Evolutionary conservation across 2,329 filamentous ascomycete species (phyloP), one percentile per base, ranked within the genome.

Genomic region (Ascochyta pisi): DNA sequence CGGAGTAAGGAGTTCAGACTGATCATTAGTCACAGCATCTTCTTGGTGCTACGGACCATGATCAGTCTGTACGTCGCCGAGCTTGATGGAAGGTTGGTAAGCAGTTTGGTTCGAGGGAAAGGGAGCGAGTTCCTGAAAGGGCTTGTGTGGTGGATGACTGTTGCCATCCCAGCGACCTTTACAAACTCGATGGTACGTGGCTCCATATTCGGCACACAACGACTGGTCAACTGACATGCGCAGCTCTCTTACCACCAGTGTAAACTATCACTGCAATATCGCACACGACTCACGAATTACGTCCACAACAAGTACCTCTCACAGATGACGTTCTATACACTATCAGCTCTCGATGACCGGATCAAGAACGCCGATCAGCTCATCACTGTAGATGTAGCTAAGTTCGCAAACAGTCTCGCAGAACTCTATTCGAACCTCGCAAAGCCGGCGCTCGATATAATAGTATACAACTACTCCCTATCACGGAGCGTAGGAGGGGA

Each of bases 331-430:
- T 99, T 98, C 75, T 99, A 99, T 75, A 93, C 92, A 3, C 89
- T 99, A 48, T 96, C 93, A 1, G 92, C 95, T 0, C 83, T 99
- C 33, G 95, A 99, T 69, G 95, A 99, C 74, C 87, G 95, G 72
- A 96, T 99, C 83, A 96, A 97, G 82, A 99, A 99, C 71, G 92
- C 95, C 3, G 95, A 99, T 73, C 95, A 99, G 78, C 84, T 99
- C 39, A 96, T 99, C 67, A 95, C 94, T 0, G 94, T 98, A 26
- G 95, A 99, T 73, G 92, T 99, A 9, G 90, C 93, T 58, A 94
- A 95, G 68, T 99, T 99, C 79, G 95, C 93, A 24, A 96, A 96
- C 75, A 96, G 91, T 66, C 78, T 98, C 58, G 94, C 95, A 1
- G 94, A 98, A 75, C 80, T 99, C 6, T 99, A 99, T 77, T 96